Evolutionary conservation across 192 early-diverging fungal genomes (phyloP), one percentile per base, ranked within the genome.

Genomic region (Dissophora globulifera): DNA sequence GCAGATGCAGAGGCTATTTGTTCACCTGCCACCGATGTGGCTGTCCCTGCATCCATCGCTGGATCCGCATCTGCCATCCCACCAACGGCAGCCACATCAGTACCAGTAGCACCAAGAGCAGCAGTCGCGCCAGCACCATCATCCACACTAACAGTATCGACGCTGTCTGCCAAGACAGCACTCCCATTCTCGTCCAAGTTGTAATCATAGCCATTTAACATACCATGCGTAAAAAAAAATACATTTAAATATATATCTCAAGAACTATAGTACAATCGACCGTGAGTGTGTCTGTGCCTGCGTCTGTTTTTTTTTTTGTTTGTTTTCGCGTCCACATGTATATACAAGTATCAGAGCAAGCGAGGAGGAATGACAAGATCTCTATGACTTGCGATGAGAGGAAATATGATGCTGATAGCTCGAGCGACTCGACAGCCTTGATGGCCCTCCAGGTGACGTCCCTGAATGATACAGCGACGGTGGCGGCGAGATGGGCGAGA

Each of bases 401-500:
- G 41, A 5, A 8, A 22, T 20, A 20, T 35, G 35, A 33, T 12
- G 10, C 26, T 51, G 60, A 62, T 51, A 35, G 22, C 43, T 50
- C 26, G n/a, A 30, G 23, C 69, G 43, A 19, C 69, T 63, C 19
- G 61, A 49, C 4, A 64, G 47, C 35, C 69, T 56, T 1, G 69
- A 74, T 0, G 68, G 42, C n/a, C 58, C 68, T 1, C 46, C 50
- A 15, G 48, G 26, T n/a, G 30, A 32, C 22, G 58, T 41, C 23
- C 50, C 42, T 19, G 19, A 48, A 32, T 26, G 22, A 25, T n/a
- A n/a, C n/a, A n/a, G n/a, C n/a, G 53, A 45, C 27, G 63, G 53
- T 3, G 13, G 41, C 11, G 60, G 69, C 0, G 69, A 71, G 4
- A 71, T 62, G 23, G 69, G 69, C 2, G 68, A 70, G 17, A 70